A percentile compares a stretch with the other conserved stretches of the same genome.
Evolutionary conservation across 83 land plant species (phyloP).

Genomic region (Diphasiastrum complanatum): DNA sequence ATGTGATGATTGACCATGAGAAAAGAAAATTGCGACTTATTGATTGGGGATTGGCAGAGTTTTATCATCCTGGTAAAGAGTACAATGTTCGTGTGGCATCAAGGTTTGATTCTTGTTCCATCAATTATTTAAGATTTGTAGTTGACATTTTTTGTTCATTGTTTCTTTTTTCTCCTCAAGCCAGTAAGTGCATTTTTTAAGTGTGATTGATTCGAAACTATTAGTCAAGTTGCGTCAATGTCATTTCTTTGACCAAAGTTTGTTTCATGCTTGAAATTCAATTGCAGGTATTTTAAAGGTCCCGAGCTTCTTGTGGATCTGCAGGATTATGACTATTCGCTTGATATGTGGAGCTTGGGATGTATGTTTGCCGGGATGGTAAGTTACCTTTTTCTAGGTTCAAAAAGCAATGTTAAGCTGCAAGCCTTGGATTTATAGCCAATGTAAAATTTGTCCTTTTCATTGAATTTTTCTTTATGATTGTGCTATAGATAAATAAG

Average conservation of each 20-base stretch:
- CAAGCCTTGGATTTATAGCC: background rate
- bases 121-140: background rate
- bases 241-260: too few species aligned
- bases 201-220: background rate
- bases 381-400: background rate
- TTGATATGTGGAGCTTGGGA: conserved; percentile 83
- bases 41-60: conserved; percentile 81
- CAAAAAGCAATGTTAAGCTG: background rate
- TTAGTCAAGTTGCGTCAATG: background rate
- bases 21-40: conserved; percentile 55
- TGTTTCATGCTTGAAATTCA: too few species aligned
- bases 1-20: conserved; percentile 85
- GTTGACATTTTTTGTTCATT: background rate
- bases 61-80: conserved; percentile 69
- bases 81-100: conserved; percentile 87
- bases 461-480: background rate
- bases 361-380: conserved; percentile 92
- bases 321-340: conserved; percentile 77
- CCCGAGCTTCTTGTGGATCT: conserved; percentile 81
- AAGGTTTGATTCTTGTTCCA: conserved; percentile 31
- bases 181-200: background rate
- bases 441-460: background rate
- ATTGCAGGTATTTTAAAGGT: conserved; percentile 67
- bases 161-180: conserved; percentile 4
- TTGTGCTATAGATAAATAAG: too few species aligned